Base-by-base conservation (phyloP, 192 early-diverging fungal genomes). In the Lobosporangium transversale region DNA sequence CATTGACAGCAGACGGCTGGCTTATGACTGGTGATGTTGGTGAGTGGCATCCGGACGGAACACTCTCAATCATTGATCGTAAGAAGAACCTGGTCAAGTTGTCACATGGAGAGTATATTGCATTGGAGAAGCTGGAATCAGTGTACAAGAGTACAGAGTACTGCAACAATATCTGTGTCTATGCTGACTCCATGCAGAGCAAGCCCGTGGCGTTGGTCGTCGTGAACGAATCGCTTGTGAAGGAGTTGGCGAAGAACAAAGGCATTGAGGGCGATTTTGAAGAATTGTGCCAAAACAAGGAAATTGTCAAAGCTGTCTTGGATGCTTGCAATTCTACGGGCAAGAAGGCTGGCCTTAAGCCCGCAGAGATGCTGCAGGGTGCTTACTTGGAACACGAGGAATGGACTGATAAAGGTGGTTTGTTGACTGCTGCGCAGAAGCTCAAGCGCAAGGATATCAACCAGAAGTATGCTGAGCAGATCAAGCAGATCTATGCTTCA, bases 341-440 rank as follows among this genome's bases (percentile, higher is more conserved):
- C 26, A 92, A 90, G 61, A 33, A 62, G 6, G 80, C 81, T 47
- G 84, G 81, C 0, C 78, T 99, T 43, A 89, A 87, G 66, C 78
- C 83, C 6, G 85, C 89, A 14, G 94, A 99, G 71, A 65, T 89
- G 45, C 48, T 97, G 21, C 76, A 84, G 21, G 82, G 81, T 32
- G 79, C 96, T 3, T 79, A 81, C n/a, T 50, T 99, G 18, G 83
- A 81, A 50, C 51, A 62, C 4, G 94, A 92, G 40, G 89, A 93
- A 69, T 98, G 97, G 97, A 96, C 93, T 4, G 85, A 94, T 20
- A 86, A 96, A 81, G 93, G 91, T 71, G 88, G 86, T 1, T 70
- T 91, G 51, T 73, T 94, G 78, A 98, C 97, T 18, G 93, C 97
- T 17, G 94, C 95, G 2, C 91, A 90, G 82, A 97, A 97, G 81